These are phyloP conservation scores for Prunus mume DNA, from an alignment of 306 rosid species.

Conservation along the genomic window DNA sequence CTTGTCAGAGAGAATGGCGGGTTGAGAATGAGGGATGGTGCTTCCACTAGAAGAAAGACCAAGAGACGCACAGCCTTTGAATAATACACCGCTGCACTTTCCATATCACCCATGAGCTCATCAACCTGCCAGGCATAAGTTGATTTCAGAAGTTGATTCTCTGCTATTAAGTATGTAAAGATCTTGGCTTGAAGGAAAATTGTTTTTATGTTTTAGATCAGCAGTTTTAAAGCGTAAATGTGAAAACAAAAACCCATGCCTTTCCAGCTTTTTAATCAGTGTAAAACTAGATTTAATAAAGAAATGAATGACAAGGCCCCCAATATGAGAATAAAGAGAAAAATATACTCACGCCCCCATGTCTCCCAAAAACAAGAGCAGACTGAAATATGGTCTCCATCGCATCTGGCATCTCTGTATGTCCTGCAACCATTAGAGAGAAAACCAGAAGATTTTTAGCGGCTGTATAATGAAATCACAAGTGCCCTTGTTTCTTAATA, in stretches of 20 bases:
- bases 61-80: constrained; percentile 69
- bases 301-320: neutral
- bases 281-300: constrained; percentile 10
- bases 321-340: constrained; percentile 28
- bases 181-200: neutral
- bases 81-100: constrained; percentile 67
- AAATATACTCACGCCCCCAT: constrained; percentile 77
- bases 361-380: constrained; percentile 87
- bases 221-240: neutral
- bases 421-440: constrained; percentile 57
- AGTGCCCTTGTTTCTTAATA: neutral
- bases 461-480: neutral
- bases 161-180: neutral
- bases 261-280: constrained; percentile 9
- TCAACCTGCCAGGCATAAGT: constrained; percentile 64
- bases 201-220: neutral
- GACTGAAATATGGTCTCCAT: constrained; percentile 95
- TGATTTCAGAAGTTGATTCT: neutral
- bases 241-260: neutral
- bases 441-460: neutral
- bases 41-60: constrained; percentile 82
- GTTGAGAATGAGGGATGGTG: constrained; percentile 85
- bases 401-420: constrained; percentile 96
- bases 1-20: constrained; percentile 88
- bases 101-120: constrained; percentile 87